These are phyloP conservation scores for Xylaria scruposa DNA, from an alignment of 495 filamentous ascomycete species.

Conservation along the genomic window DNA sequence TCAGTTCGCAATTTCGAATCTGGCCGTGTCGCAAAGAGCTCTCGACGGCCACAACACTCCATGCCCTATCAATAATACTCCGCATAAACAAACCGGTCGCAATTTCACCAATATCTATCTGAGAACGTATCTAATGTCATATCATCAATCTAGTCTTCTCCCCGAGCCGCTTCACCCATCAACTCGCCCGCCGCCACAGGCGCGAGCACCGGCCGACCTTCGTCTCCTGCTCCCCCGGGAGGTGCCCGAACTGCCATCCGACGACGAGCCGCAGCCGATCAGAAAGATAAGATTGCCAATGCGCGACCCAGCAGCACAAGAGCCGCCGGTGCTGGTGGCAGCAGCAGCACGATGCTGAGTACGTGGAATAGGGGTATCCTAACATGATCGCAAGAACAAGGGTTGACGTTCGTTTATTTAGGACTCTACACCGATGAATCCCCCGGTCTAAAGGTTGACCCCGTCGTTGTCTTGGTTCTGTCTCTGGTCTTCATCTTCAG, in stretches of 20 bases:
- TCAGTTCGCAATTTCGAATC: neutral
- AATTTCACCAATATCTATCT: neutral
- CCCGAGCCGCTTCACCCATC: conserved; percentile 71
- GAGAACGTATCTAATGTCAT: neutral
- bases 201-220: conserved; percentile 73
- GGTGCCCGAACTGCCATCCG: conserved; percentile 94
- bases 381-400: neutral
- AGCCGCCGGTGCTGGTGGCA: conserved; percentile 92
- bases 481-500: conserved; percentile 98
- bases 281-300: conserved; percentile 94
- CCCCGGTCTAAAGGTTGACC: conserved; percentile 94
- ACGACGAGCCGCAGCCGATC: conserved; percentile 90
- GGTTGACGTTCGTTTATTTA: conserved; percentile 38
- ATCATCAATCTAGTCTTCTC: conserved; percentile 66
- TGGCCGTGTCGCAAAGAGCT: conserved; percentile 9
- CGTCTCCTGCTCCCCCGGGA: conserved; percentile 89
- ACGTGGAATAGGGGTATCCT: conserved; percentile 41
- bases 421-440: conserved; percentile 98
- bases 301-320: conserved; percentile 86
- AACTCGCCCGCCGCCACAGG: conserved; percentile 59
- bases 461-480: conserved; percentile 93
- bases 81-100: neutral
- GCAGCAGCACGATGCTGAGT: conserved; percentile 97
- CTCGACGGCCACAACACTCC: neutral
- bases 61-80: neutral